A percentile compares a stretch with the other conserved stretches of the same genome.
Conservation (phyloP, 2,329 filamentous ascomycete genomes). For the Pseudogymnoascus sp. region DNA sequence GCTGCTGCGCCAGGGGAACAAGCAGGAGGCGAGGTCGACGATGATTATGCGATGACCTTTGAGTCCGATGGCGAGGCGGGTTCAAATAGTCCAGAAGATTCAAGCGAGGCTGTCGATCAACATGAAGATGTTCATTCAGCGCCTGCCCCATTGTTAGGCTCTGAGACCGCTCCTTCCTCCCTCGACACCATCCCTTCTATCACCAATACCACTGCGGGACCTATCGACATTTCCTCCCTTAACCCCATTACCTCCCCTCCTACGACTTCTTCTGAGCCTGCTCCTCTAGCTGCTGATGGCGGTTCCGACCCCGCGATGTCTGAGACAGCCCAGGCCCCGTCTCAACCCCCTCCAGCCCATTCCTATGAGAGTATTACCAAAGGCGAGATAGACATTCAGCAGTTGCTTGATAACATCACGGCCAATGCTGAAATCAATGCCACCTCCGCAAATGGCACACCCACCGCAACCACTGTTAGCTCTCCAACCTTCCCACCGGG, state of each 20-base stretch:
- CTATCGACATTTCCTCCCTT: slow-evolving; percentile 14
- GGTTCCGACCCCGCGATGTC: slow-evolving; percentile 11
- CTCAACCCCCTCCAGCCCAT: slow-evolving; percentile 6
- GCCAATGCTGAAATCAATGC: slow-evolving; percentile 29
- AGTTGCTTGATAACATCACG: slow-evolving; percentile 30
- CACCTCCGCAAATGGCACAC: slow-evolving; percentile 14
- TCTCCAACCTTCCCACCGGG: slow-evolving; percentile 15
- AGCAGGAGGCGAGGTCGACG: slow-evolving; percentile 21
- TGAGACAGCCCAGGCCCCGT: slow-evolving; percentile 15
- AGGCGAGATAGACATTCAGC: slow-evolving; percentile 30
- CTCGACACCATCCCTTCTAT: slow-evolving; percentile 10
- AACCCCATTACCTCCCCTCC: slow-evolving; percentile 16
- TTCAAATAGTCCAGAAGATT: slow-evolving; percentile 27
- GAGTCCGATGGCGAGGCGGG: slow-evolving; percentile 28
- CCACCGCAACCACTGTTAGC: slow-evolving; percentile 17
- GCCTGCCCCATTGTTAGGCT: slow-evolving; percentile 20
- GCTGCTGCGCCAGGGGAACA: slow-evolving; percentile 13
- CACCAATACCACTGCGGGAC: slow-evolving; percentile 9
- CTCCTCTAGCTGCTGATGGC: slow-evolving; percentile 12
- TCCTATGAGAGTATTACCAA: slow-evolving; percentile 23
- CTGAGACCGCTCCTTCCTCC: slow-evolving; percentile 15
- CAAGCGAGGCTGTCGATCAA: slow-evolving; percentile 24
- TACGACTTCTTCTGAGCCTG: slow-evolving; percentile 3
- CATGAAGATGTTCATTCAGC: slow-evolving; percentile 17
- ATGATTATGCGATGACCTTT: slow-evolving; percentile 31